Conservation (phyloP, 2,329 filamentous ascomycete species). For the Ramularia collo-cygni region DNA sequence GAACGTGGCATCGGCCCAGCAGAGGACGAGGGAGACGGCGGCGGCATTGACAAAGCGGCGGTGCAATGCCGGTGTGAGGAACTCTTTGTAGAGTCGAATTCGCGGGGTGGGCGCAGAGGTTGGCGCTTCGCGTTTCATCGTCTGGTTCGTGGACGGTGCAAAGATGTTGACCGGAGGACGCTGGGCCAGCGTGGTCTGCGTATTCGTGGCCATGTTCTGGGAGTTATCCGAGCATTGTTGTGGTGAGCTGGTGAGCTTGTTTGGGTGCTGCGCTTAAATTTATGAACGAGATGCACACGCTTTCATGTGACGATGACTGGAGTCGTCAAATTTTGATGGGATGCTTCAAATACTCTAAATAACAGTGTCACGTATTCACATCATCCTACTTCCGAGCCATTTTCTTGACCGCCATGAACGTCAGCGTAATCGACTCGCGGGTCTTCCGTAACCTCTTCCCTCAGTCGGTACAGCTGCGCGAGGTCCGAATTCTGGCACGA, state of each 20-base stretch:
- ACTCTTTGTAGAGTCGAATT: conserved; percentile 69
- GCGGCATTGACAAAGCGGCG: conserved; percentile 76
- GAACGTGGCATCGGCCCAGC: conserved; percentile 65
- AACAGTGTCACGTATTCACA: no score
- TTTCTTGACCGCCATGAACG: conserved; percentile 14
- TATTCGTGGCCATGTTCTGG: no score
- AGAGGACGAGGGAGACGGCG: conserved; percentile 59
- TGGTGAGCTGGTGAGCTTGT: not conserved
- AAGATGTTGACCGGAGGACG: no score
- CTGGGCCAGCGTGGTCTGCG: no score
- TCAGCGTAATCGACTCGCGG: conserved; percentile 21
- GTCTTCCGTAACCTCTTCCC: conserved; percentile 22
- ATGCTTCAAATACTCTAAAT: no score
- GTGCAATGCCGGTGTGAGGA: conserved; percentile 82
- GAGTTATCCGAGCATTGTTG: not conserved
- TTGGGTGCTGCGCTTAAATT: conserved; percentile 2
- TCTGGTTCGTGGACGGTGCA: no score
- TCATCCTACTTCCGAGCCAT: not conserved
- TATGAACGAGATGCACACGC: not conserved
- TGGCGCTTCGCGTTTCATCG: conserved; percentile 5
- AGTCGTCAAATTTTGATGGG: not conserved
- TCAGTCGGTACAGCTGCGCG: conserved; percentile 14
- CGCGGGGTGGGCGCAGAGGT: conserved; percentile 37
- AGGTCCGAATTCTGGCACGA: conserved; percentile 18
- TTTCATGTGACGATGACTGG: not conserved